Percentiles rank a stretch among this genome's conserved stretches.
phyloP scores from a whole-genome alignment of 2,329 filamentous ascomycete species.

The Annulohypoxylon truncatum region DNA sequence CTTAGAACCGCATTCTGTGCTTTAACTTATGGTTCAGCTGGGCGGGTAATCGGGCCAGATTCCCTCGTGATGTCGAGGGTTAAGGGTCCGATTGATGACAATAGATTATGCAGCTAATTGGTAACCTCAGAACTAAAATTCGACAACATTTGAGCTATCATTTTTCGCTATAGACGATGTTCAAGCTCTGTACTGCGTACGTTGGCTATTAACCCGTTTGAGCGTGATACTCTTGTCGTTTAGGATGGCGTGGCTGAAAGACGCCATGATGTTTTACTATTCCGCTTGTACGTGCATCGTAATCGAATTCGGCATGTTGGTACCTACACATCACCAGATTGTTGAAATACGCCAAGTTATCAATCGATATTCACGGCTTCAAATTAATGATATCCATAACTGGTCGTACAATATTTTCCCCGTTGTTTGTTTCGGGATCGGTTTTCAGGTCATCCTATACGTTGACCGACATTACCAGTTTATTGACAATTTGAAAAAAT shows the following conservation, averaged over 20 bases:
- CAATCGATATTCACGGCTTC: background rate
- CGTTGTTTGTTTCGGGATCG: background rate
- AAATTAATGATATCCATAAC: background rate
- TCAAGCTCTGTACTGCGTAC: background rate
- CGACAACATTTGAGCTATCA: background rate
- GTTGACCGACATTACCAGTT: slow-evolving; percentile 10
- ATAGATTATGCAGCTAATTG: background rate
- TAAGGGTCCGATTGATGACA: slow-evolving; percentile 1
- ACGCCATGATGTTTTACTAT: slow-evolving; percentile 15
- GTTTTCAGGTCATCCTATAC: background rate
- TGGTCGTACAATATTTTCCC: background rate
- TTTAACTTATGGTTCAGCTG: slow-evolving; percentile 8
- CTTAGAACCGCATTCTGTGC: slow-evolving; percentile 7
- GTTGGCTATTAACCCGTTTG: slow-evolving; percentile 4
- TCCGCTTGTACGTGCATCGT: background rate
- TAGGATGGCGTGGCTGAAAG: slow-evolving; percentile 15
- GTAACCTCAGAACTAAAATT: background rate
- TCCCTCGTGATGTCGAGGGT: background rate
- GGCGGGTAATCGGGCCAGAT: slow-evolving; percentile 20
- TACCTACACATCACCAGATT: background rate
- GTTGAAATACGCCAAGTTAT: background rate
- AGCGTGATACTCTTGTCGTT: slow-evolving; percentile 27
- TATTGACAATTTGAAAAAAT: slow-evolving; percentile 1
- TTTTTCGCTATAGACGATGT: background rate
- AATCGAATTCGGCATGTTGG: background rate